Percentiles rank a stretch among this genome's conserved stretches.
phyloP scores from a whole-genome alignment of 768 basidiomycete species.

The Suillus variegatus region DNA sequence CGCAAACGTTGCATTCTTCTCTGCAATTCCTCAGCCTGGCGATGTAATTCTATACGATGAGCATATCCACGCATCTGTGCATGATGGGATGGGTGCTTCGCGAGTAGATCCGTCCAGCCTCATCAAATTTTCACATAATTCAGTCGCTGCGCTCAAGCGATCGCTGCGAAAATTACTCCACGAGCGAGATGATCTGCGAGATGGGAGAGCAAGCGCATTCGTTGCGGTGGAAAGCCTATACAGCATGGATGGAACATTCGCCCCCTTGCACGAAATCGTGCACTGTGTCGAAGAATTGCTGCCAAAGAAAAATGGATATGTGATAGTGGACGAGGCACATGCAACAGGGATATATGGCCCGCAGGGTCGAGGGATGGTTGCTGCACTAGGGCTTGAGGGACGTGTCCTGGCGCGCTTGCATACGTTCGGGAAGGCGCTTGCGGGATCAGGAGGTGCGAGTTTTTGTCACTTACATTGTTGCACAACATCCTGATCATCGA shows the following conservation, averaged over 20 bases:
- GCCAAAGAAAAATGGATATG: conserved; percentile 62
- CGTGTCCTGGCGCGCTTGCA: conserved; percentile 78
- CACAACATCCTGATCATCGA: background rate
- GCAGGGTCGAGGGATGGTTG: conserved; percentile 73
- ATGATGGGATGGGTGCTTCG: conserved; percentile 82
- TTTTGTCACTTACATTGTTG: background rate
- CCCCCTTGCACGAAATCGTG: conserved; percentile 70
- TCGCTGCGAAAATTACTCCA: conserved; percentile 44
- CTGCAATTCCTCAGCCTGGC: conserved; percentile 71
- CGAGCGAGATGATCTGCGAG: conserved; percentile 36
- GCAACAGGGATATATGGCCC: conserved; percentile 88
- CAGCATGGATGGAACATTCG: conserved; percentile 94
- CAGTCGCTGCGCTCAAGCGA: conserved; percentile 47
- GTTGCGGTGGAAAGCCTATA: conserved; percentile 89
- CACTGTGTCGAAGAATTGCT: conserved; percentile 61
- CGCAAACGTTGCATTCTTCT: conserved; percentile 87
- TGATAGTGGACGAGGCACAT: conserved; percentile 93
- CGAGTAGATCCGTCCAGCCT: conserved; percentile 41
- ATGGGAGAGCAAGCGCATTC: conserved; percentile 58
- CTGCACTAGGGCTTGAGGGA: conserved; percentile 65
- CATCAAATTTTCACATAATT: conserved; percentile 74
- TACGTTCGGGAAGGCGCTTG: conserved; percentile 93
- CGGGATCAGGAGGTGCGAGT: conserved; percentile 77
- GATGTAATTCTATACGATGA: conserved; percentile 85
- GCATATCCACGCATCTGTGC: conserved; percentile 87